These are phyloP conservation scores for Candida insectorum DNA, from an alignment of 805 yeast species.

Conservation along the genomic window DNA sequence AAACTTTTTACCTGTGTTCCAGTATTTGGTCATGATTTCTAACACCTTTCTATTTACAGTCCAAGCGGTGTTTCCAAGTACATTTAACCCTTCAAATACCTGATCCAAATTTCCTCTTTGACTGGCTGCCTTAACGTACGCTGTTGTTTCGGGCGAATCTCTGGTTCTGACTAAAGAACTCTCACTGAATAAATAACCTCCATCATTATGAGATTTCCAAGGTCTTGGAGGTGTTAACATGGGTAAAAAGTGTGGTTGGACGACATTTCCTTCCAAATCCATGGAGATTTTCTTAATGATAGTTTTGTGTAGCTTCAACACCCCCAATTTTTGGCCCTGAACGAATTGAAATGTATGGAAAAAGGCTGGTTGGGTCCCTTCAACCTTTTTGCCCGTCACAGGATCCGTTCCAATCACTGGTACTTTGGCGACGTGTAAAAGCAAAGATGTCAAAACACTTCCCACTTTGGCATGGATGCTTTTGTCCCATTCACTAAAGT, in stretches of 20 bases:
- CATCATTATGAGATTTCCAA: conserved; percentile 79
- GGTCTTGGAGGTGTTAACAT: conserved; percentile 90
- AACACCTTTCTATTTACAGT: conserved; percentile 76
- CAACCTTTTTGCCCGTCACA: conserved; percentile 59
- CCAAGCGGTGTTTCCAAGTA: conserved; percentile 88
- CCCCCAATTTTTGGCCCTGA: conserved; percentile 77
- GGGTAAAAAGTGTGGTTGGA: conserved; percentile 85
- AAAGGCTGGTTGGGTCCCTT: conserved; percentile 84
- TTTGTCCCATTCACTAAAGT: conserved; percentile 22
- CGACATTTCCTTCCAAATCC: conserved; percentile 58
- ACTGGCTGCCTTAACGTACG: conserved; percentile 84
- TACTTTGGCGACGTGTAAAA: conserved; percentile 80
- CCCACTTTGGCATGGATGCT: conserved; percentile 63
- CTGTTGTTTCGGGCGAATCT: conserved; percentile 85
- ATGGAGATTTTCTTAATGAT: conserved; percentile 66
- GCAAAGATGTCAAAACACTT: conserved; percentile 67
- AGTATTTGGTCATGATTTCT: conserved; percentile 65
- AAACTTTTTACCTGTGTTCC: conserved; percentile 82
- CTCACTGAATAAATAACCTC: conserved; percentile 76
- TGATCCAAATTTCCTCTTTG: conserved; percentile 59
- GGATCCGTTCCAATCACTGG: conserved; percentile 82
- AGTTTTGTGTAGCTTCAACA: conserved; percentile 69
- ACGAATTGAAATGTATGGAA: conserved; percentile 82
- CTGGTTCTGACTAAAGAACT: conserved; percentile 68
- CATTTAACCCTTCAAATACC: conserved; percentile 80